Conservation (phyloP, 495 filamentous ascomycete genomes). For the Neurospora sublineolata region DNA sequence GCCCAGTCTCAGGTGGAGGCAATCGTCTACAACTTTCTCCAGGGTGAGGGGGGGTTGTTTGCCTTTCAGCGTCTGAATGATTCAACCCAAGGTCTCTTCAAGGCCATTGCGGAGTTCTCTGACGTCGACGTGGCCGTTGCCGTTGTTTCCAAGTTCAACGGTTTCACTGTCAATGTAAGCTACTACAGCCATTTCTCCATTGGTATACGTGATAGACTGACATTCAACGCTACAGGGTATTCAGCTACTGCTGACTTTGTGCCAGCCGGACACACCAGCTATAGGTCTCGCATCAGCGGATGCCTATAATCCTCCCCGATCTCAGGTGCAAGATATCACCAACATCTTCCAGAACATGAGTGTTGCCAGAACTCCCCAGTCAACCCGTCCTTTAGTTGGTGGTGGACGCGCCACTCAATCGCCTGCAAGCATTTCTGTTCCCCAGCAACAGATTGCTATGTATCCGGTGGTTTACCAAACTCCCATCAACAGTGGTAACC, state of each 20-base stretch:
- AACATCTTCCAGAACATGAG: constrained; percentile 11
- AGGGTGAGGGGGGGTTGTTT: constrained; percentile 43
- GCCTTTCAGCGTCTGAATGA: constrained; percentile 34
- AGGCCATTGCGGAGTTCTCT: constrained; percentile 43
- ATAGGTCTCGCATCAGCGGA: background rate
- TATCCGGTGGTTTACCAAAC: constrained; percentile 26
- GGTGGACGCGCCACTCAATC: constrained; percentile 4
- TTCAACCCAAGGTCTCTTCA: constrained; percentile 16
- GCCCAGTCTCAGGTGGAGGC: constrained; percentile 25
- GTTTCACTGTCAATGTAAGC: constrained; percentile 38
- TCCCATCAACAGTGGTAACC: constrained; percentile 11
- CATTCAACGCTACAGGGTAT: constrained; percentile 7
- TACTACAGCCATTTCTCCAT: background rate
- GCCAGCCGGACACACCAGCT: background rate
- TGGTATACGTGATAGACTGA: background rate
- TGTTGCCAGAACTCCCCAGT: constrained; percentile 4
- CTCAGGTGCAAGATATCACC: constrained; percentile 7
- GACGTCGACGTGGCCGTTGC: constrained; percentile 31
- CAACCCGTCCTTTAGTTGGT: background rate
- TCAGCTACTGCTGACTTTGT: constrained; percentile 8
- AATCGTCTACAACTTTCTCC: constrained; percentile 35
- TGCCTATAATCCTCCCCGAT: background rate
- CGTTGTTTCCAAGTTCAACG: constrained; percentile 31
- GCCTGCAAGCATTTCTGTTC: constrained; percentile 7
- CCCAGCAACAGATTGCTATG: constrained; percentile 17